Base-by-base conservation (phyloP, 2,329 filamentous ascomycete species). In the Aaosphaeria arxii region DNA sequence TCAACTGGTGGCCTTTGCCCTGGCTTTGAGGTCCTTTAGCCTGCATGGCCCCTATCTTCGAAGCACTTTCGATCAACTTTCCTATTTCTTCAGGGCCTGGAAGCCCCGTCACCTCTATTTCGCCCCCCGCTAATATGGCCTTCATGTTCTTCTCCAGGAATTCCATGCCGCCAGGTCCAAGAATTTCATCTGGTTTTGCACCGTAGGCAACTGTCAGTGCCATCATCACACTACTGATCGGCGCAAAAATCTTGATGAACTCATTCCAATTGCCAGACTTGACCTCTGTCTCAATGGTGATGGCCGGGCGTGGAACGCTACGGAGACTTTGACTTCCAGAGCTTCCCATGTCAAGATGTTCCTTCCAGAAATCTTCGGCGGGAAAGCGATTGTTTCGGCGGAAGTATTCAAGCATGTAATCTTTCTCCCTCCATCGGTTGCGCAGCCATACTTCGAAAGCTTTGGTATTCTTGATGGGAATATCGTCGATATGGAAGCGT, bases 401-500 rank as follows among this genome's bases (percentile, higher is more conserved):
- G 66, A 90, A 97, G 55, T 90, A 82, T 58, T 96, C 91, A 63
- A 99, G 82, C 41, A 96, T 77, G 30, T 84, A 83, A 61, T 99
- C 92, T 69, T 99, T 99, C 67, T 96, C 91, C 44, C 86, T 82
- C 94, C 94, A 99, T 40, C 91, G 82, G 48, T 89, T 85, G 31
- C 85, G 81, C 30, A 97, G 77, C 94, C 94, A 99, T 3, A 78
- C 62, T 48, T 95, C 90, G 62, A 99, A 99, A 5, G 81, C 77
- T 38, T 87, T 80, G 11, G 81, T 78, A 57, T 86, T 82, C 31
- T 90, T 80, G 7, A 95, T 79, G 0, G 92, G 92, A 40, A 99
- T 95, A 17, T 90, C 84, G 24, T 81, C 80, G 11, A 96, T 67
- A 32, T 82, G 81, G 71, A 95, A 96, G 7, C 91, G 85, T 45